Conservation (phyloP, 2,329 filamentous ascomycete species). For the Aspergillus hiratsukae region DNA sequence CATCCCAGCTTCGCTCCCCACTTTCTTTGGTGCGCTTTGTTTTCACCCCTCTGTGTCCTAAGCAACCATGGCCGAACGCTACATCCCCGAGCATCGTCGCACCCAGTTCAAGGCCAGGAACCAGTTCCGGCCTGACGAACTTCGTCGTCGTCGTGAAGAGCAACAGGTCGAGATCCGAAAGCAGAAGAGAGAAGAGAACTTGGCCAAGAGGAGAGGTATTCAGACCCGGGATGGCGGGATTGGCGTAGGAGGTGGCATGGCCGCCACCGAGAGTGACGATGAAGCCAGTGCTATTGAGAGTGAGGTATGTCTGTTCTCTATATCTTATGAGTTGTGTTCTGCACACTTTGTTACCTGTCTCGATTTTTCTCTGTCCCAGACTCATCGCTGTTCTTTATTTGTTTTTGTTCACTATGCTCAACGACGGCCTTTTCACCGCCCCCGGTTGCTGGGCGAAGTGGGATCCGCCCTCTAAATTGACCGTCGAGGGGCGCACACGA, state of each 20-base stretch:
- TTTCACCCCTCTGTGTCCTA: conserved; percentile 25
- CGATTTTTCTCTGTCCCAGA: conserved; percentile 1
- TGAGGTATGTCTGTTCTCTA: conserved; percentile 63
- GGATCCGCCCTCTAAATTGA: background rate
- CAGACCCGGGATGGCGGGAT: conserved; percentile 65
- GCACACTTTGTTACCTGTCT: background rate
- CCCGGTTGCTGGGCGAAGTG: conserved; percentile 15
- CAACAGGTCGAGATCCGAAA: conserved; percentile 99
- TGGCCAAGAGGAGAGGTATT: conserved; percentile 96
- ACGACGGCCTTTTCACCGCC: conserved; percentile 33
- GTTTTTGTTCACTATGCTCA: conserved; percentile 23
- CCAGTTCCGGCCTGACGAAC: conserved; percentile 98
- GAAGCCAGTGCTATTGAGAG: conserved; percentile 91
- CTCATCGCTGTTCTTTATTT: conserved; percentile 13
- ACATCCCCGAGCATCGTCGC: conserved; percentile 98
- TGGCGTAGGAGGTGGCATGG: conserved; percentile 58
- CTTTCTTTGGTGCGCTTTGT: conserved; percentile 25
- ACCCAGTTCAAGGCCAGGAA: conserved; percentile 99
- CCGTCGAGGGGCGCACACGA: conserved; percentile 1
- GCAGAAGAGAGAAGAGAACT: conserved; percentile 96
- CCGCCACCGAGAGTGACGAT: conserved; percentile 94
- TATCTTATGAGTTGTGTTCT: conserved; percentile 17
- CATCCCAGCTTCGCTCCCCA: conserved; percentile 1
- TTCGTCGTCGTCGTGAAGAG: conserved; percentile 95
- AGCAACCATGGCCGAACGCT: conserved; percentile 86